Evolutionary conservation across 2,329 filamentous ascomycete species (phyloP), one percentile per base, ranked within the genome.

Genomic region (Fragosphaeria purpurea): DNA sequence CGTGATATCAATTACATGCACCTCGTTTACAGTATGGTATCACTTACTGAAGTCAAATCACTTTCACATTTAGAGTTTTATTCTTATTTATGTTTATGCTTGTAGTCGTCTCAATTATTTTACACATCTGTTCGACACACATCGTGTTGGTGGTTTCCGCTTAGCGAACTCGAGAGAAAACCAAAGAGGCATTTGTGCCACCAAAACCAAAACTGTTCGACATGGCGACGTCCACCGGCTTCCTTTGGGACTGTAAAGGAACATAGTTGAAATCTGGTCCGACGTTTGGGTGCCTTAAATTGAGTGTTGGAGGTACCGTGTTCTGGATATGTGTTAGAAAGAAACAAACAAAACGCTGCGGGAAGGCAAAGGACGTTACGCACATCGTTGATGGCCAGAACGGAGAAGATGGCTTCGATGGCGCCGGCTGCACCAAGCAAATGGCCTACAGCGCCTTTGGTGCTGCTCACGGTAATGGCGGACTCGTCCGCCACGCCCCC

Each of bases 161-260:
- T 11, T 49, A 60, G 1, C 60, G 50, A n/a, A 60, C 52, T 56
- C 70, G 75, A 7, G 76, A 76, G 60, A 97, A 91, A 48, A 89
- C 89, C 39, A 98, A 70, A 49, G 82, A 89, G 41, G 91, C 90
- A 69, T 98, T 98, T 1, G 91, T 97, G 12, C 93, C 93, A 9
- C 93, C 93, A 70, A 98, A 98, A 0, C 93, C 93, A 69, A 98
- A 98, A 64, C 91, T 97, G 62, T 98, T 98, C 4, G 88, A 93
- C 52, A 98, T 60, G 5, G 86, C 87, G 30, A 91, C 83, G 51
- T 80, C 70, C 9, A 97, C 79, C 3, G 73, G 63, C 57, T 80
- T 82, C 48, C 85, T 66, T 65, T 96, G 90, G 1, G 88, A 76
- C 44, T 72, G 62, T 4, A 81, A 73, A 0, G 89, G 80, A 4